Base-by-base conservation (phyloP, 2,329 filamentous ascomycete species). In the Furcasterigmium sp. region DNA sequence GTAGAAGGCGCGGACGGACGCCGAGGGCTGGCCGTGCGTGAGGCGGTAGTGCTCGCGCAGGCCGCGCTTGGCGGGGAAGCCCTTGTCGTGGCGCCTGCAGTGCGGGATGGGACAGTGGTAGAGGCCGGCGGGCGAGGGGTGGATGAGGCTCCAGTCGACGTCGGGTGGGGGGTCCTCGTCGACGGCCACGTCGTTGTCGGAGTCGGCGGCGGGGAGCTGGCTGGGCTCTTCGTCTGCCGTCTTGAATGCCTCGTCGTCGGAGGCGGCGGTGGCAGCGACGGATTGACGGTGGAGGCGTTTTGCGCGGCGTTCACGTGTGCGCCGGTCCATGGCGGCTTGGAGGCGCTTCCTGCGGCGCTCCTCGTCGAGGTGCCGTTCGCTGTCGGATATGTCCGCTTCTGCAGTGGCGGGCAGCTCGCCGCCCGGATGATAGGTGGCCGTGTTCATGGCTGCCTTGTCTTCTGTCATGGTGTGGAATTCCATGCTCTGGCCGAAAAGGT, bases 401-500 rank as follows among this genome's bases (percentile, higher is more conserved):
- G n/a, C 32, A 15, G 11, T 7, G 59, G 56, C 4, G 51, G 19
- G 28, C n/a, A 18, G n/a, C 17, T 21, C 15, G 17, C 28, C n/a
- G 28, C 39, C 39, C 2, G 39, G 39, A 10, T 26, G 18, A 18
- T 30, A 41, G 8, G 21, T 17, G 14, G 20, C 26, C 29, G 39
- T 26, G 3, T n/a, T 21, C n/a, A 19, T 41, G 25, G 4, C 19
- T 19, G 14, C 25, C 44, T 44, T 39, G 2, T 44, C 46, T 37
- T 69, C 65, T 41, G 58, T 53, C n/a, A 88, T 64, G 0, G 70
- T 78, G 19, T 75, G 71, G 45, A 90, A 72, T 3, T 69, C 64
- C 77, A 93, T 89, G 19, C 75, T 69, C 62, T 93, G 78, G 0
- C 75, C 76, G 53, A 96, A 95, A 0, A 95, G 67, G 37, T 77